These are phyloP conservation scores for Aspergillus sp. DNA, from an alignment of 2,329 filamentous ascomycete species.

Conservation along the genomic window DNA sequence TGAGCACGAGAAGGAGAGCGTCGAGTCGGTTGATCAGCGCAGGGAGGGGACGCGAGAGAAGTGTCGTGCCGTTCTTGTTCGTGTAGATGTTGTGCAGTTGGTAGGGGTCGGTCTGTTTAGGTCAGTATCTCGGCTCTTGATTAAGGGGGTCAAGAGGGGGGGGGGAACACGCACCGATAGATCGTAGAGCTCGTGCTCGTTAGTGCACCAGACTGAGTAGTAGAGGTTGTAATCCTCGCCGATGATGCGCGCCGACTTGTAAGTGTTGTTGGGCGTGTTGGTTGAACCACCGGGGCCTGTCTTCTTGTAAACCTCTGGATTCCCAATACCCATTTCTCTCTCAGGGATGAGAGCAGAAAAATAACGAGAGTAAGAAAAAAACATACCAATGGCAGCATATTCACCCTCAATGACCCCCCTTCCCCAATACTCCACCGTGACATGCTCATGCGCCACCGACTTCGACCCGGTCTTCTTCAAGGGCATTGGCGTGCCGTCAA, in stretches of 20 bases:
- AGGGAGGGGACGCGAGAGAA: slow-evolving; percentile 23
- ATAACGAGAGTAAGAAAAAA: neutral
- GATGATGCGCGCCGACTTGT: slow-evolving; percentile 38
- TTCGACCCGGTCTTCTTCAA: slow-evolving; percentile 27
- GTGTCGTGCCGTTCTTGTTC: neutral
- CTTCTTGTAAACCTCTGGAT: neutral
- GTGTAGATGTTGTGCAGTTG: slow-evolving; percentile 36
- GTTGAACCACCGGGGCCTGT: slow-evolving; percentile 20
- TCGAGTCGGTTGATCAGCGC: slow-evolving; percentile 32
- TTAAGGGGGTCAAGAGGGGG: neutral
- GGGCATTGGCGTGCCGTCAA: slow-evolving; percentile 58
- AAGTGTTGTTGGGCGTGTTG: slow-evolving; percentile 35
- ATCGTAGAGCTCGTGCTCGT: slow-evolving; percentile 42
- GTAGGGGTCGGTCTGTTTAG: slow-evolving; percentile 34
- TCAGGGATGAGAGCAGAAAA: too few species aligned
- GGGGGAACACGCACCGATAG: slow-evolving; percentile 23
- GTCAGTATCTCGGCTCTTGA: neutral
- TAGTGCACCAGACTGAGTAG: slow-evolving; percentile 42
- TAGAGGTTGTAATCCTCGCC: slow-evolving; percentile 36
- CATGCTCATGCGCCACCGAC: slow-evolving; percentile 51
- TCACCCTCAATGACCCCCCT: slow-evolving; percentile 30
- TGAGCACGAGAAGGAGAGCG: slow-evolving; percentile 39
- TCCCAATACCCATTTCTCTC: neutral
- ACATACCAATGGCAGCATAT: slow-evolving; percentile 27
- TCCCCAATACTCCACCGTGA: slow-evolving; percentile 61